Conservation (phyloP, 176 grass and related monocot species). For the Musa schizocarpa region DNA sequence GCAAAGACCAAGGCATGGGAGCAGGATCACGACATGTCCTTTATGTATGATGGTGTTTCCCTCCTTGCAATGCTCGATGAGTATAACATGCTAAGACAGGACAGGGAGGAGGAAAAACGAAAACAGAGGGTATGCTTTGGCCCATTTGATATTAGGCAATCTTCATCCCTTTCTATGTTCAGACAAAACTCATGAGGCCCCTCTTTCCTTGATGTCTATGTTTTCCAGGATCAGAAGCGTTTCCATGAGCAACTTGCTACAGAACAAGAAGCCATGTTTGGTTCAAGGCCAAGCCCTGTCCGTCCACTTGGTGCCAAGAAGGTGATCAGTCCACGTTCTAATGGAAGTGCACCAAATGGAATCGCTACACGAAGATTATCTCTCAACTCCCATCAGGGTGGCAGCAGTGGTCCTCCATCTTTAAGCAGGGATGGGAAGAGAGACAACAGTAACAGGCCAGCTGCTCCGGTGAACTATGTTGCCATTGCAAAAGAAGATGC, state of each 20-base stretch:
- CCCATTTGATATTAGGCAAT: background rate
- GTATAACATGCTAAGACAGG: conserved; percentile 91
- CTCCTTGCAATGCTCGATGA: conserved; percentile 98
- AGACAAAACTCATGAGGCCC: background rate
- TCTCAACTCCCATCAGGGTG: conserved; percentile 42
- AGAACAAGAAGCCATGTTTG: conserved; percentile 57
- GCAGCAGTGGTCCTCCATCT: conserved; percentile 40
- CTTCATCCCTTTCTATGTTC: background rate
- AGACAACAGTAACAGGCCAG: conserved; percentile 16
- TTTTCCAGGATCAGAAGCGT: conserved; percentile 74
- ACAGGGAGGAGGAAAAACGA: conserved; percentile 97
- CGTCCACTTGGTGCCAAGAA: conserved; percentile 59
- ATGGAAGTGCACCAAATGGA: conserved; percentile 47
- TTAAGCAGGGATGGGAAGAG: conserved; percentile 64
- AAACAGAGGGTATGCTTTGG: conserved; percentile 47
- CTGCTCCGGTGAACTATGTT: conserved; percentile 31
- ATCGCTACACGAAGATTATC: conserved; percentile 68
- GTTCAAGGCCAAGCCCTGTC: conserved; percentile 57
- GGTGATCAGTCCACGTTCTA: conserved; percentile 43
- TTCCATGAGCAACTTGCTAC: conserved; percentile 39
- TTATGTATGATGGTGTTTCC: conserved; percentile 92
- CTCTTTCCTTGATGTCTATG: too few species aligned
- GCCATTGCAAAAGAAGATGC: conserved; percentile 38
- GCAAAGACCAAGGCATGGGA: conserved; percentile 86
- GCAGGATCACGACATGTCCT: conserved; percentile 57